These are phyloP conservation scores for Coemansia umbellata DNA, from an alignment of 192 early-diverging fungal species.

Conservation along the genomic window DNA sequence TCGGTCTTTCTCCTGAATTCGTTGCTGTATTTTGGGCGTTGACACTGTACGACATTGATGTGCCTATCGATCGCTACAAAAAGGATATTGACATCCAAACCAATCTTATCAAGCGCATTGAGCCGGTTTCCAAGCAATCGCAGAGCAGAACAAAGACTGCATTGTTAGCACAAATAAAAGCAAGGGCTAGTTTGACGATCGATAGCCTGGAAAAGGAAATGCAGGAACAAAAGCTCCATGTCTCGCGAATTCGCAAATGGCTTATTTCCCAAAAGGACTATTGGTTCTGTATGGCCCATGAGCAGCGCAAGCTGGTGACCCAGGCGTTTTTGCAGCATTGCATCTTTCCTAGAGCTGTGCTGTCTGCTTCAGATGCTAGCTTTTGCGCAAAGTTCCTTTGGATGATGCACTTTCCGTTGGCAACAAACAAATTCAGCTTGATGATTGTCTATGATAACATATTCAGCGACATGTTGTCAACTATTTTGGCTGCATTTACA, in stretches of 20 bases:
- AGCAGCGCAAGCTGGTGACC: constrained; percentile 25
- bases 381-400: constrained; percentile 49
- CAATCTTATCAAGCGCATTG: constrained; percentile 29
- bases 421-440: constrained; percentile 50
- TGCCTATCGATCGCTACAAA: constrained; percentile 31
- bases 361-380: constrained; percentile 41
- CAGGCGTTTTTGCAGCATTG: constrained; percentile 46
- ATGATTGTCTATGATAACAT: constrained; percentile 44
- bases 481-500: constrained; percentile 35
- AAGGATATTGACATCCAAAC: constrained; percentile 29
- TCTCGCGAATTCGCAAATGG: constrained; percentile 42
- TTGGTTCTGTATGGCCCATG: constrained; percentile 48
- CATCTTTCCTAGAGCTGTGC: constrained; percentile 35
- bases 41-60: constrained; percentile 37
- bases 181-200: constrained; percentile 20
- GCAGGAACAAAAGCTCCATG: constrained; percentile 33
- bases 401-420: constrained; percentile 49
- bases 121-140: constrained; percentile 15
- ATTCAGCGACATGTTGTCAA: constrained; percentile 28
- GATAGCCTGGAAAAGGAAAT: constrained; percentile 35
- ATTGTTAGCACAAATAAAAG: constrained; percentile 17
- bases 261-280: constrained; percentile 49
- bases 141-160: constrained; percentile 21
- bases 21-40: constrained; percentile 41
- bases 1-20: constrained; percentile 41